Evolutionary conservation across 1,139 yeast species (phyloP).

Genomic region (Ogataea hybrid): DNA sequence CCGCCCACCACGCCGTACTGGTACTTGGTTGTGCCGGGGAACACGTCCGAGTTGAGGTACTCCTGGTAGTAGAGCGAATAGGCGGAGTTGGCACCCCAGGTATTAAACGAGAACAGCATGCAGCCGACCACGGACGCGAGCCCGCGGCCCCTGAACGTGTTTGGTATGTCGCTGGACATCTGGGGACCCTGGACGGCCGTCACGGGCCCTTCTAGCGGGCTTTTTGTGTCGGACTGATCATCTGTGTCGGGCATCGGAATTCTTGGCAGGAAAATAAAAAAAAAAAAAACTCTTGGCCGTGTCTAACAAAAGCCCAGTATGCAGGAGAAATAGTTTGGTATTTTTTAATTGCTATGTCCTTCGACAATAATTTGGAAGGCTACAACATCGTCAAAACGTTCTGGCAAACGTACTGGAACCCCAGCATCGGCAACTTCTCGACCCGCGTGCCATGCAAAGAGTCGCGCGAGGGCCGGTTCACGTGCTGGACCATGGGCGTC

Average conservation of each 20-base stretch:
- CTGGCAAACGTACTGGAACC: conserved; percentile 50
- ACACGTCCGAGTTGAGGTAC: conserved; percentile 42
- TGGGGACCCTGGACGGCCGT: background rate
- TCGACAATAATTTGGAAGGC: conserved; percentile 42
- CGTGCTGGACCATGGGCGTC: conserved; percentile 68
- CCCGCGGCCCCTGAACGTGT: conserved; percentile 42
- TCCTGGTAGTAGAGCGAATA: conserved; percentile 56
- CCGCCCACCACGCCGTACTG: conserved; percentile 64
- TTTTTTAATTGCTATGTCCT: conserved; percentile 16
- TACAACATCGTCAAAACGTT: conserved; percentile 43
- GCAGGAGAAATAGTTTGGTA: background rate
- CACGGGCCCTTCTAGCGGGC: background rate
- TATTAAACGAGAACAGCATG: conserved; percentile 39
- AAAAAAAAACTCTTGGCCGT: too few species aligned
- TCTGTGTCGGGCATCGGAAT: background rate
- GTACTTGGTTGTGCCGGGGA: conserved; percentile 48
- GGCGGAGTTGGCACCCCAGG: conserved; percentile 65
- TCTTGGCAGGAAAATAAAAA: too few species aligned
- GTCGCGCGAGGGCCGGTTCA: conserved; percentile 55
- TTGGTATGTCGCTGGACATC: conserved; percentile 26
- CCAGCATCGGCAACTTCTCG: conserved; percentile 39
- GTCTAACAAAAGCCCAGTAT: too few species aligned
- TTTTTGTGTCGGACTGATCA: background rate
- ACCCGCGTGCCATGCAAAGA: conserved; percentile 34
- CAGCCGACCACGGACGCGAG: conserved; percentile 44